Percentiles rank a stretch among this genome's conserved stretches.
These are phyloP conservation scores for Thamnidium elegans DNA, from an alignment of 192 early-diverging fungal species.

Conservation along the genomic window DNA sequence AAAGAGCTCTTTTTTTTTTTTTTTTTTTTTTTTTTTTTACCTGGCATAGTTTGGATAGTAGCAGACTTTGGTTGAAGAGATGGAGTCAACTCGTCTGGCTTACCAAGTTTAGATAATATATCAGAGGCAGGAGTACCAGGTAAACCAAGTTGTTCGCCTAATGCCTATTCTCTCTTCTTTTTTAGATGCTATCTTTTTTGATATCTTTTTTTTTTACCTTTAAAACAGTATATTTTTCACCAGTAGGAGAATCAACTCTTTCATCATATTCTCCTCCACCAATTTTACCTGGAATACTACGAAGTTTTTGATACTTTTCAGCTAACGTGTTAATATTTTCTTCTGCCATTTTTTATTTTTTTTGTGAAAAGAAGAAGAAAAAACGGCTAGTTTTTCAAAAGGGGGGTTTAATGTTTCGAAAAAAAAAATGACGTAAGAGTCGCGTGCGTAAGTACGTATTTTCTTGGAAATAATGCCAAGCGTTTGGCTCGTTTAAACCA, in stretches of 20 bases:
- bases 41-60: constrained; percentile 32
- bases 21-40: constrained; percentile 14
- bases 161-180: constrained; percentile 24
- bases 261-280: constrained; percentile 33
- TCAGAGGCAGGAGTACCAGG: constrained; percentile 42
- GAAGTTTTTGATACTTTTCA: constrained; percentile 35
- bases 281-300: constrained; percentile 34
- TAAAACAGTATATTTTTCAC: constrained; percentile 39
- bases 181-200: background rate
- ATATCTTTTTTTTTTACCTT: constrained; percentile 26
- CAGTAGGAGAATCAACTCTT: constrained; percentile 37
- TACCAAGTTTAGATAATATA: constrained; percentile 41
- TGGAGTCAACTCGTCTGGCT: constrained; percentile 49
- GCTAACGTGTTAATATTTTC: constrained; percentile 26
- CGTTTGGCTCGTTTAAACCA: too few species aligned
- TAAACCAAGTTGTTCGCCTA: constrained; percentile 45
- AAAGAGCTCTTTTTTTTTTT: too few species aligned
- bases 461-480: too few species aligned
- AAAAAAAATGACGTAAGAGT: too few species aligned
- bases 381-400: too few species aligned
- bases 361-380: too few species aligned
- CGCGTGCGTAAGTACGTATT: too few species aligned
- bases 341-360: constrained; percentile 13
- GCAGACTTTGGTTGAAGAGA: constrained; percentile 20
- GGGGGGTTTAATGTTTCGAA: too few species aligned